Evolutionary conservation across 2,329 filamentous ascomycete species (phyloP), one percentile per base, ranked within the genome.

Genomic region (Penicillium nordicum): DNA sequence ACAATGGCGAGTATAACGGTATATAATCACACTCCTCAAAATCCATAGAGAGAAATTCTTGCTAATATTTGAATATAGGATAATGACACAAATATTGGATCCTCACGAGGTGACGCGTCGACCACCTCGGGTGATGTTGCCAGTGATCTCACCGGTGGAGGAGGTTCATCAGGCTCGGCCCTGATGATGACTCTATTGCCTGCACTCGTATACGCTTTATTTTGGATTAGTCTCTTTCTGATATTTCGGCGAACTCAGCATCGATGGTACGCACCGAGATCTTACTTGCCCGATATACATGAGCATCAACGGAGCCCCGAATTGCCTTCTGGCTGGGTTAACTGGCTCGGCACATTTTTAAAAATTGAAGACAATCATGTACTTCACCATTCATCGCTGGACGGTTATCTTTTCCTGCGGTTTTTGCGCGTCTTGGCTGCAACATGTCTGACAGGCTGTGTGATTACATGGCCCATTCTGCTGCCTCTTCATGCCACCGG

Each of bases 401-500:
- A 97, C 72, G 89, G 89, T 25, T 97, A 92, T 74, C 86, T 97
- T 43, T 96, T 95, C 73, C 80, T 97, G 25, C 90, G 93, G 23
- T 96, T 93, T 66, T 77, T 97, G 60, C 88, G 90, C 64, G 88
- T 94, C 43, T 79, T 89, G 42, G 86, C 88, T 59, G 82, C 88
- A 57, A 88, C 93, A 59, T 92, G 88, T 72, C 82, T 97, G 30
- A 86, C 90, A 7, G 94, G 93, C 46, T 90, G 88, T 67, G 77
- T 84, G 63, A 87, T 97, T 58, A 91, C 90, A 37, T 96, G 90
- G 88, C 93, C 94, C 0, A 81, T 97, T 32, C 79, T 97, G 16
- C 88, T 89, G 84, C 93, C 94, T 0, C 79, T 97, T 67, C 93
- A 97, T 73, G 85, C 86, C 48, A 96, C 91, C 0, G 94, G 94